Conservation (phyloP, 2,329 filamentous ascomycete species). For the Epichloe aotearoae region DNA sequence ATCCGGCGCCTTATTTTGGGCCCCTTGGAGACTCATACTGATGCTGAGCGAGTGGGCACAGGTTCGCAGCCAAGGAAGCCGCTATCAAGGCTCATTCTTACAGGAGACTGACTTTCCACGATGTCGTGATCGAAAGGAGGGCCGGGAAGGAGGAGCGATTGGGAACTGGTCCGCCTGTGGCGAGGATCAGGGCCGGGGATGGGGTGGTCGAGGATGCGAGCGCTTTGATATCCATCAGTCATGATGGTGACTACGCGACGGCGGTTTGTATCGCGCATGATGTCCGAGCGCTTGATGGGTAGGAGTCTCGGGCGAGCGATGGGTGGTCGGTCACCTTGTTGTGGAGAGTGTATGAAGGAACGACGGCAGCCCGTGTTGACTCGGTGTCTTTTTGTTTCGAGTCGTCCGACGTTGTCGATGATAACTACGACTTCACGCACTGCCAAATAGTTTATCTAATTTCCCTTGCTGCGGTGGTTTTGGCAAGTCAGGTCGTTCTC, state of each 20-base stretch:
- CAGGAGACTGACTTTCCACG: conserved; percentile 46
- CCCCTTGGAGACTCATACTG: no score
- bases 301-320: background rate
- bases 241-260: conserved; percentile 72
- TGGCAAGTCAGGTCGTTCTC: no score
- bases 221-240: conserved; percentile 68
- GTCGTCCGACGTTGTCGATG: no score
- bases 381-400: no score
- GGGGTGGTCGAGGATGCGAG: conserved; percentile 29
- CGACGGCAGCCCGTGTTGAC: no score
- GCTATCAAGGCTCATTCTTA: conserved; percentile 56
- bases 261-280: conserved; percentile 48
- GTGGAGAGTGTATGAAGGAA: background rate
- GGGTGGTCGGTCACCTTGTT: background rate
- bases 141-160: conserved; percentile 12
- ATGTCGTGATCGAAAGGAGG: conserved; percentile 35
- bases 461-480: no score
- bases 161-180: conserved; percentile 30
- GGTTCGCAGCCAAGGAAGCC: conserved; percentile 65
- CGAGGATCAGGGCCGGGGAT: conserved; percentile 23
- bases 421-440: no score
- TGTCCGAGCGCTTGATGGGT: background rate
- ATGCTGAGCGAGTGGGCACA: conserved; percentile 11
- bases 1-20: no score
- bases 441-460: no score